Base-by-base conservation (phyloP, 148 eudicot genomes). In the Persicaria maculosa region DNA sequence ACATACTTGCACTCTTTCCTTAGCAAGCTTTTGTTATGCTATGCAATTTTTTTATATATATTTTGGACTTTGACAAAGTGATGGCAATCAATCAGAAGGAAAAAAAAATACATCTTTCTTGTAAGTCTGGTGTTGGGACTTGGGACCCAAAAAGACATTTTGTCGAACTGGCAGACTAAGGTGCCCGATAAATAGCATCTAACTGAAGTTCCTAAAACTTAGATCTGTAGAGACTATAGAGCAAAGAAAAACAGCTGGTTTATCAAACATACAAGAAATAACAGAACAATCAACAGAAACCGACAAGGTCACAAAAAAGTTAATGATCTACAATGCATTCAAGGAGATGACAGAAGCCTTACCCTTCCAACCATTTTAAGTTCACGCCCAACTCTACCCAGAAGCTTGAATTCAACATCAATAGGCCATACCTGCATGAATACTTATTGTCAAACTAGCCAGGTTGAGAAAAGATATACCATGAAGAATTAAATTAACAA, bases 351-450 rank as follows among this genome's bases (percentile, higher is more conserved):
- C 12, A 7, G 6, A 61, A 72, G 50, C 52, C 72, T 84, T 79
- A 93, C 98, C 93, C 83, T 89, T 55, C 98, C 98, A 72, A 91
- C 80, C 10, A 82, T 72, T 76, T 85, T 77, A 61, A 93, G 94
- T 76, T 93, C 93, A 17, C 88, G 87, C 52, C 97, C 97, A 82
- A 93, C 90, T 44, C 97, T 97, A 77, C 91, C 91, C 88, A 93
- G 69, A 76, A 91, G 91, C 76, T 88, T 91, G 73, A 89, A 78
- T 85, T 93, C 95, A 3, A 91, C 74, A 16, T 91, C 85, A 25
- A 93, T 85, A 43, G 98, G 98, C 97, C 98, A 93, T 69, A 93
- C 94, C 97, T 92, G 80, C 62, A 52, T 68, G 77, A 6, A 64
- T 12, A 53, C 40, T 31, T n/a, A n/a, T n/a, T 31, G 40, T 52